These are phyloP conservation scores for Backusella liffmaniae DNA, from an alignment of 192 early-diverging fungal species.

Conservation along the genomic window DNA sequence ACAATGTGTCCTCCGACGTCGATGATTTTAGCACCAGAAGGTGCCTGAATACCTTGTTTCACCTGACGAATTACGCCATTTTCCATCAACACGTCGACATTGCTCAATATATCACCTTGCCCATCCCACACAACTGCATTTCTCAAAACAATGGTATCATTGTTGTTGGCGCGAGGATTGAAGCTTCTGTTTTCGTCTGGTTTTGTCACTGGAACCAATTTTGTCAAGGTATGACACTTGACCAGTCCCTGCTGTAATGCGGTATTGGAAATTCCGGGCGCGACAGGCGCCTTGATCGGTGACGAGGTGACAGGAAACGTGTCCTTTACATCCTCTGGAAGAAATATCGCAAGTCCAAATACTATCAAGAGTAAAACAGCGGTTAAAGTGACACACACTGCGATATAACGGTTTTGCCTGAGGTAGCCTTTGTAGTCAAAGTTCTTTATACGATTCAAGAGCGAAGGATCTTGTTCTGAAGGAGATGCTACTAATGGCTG, in stretches of 20 bases:
- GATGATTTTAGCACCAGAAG: constrained; percentile 19
- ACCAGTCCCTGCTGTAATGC: background rate
- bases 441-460: background rate
- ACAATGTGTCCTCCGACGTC: constrained; percentile 54
- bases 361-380: background rate
- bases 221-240: background rate
- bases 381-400: background rate
- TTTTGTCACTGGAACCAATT: background rate
- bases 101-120: constrained; percentile 18
- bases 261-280: background rate
- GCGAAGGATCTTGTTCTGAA: background rate
- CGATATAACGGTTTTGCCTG: background rate
- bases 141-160: constrained; percentile 6
- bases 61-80: constrained; percentile 42
- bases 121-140: constrained; percentile 41
- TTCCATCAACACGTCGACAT: constrained; percentile 42
- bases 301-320: background rate
- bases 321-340: background rate
- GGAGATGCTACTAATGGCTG: background rate
- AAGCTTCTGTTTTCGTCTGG: background rate
- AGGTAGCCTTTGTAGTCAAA: background rate
- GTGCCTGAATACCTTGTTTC: constrained; percentile 17
- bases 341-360: background rate
- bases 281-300: background rate
- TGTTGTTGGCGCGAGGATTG: constrained; percentile 19